phyloP scores from a whole-genome alignment of 1,139 yeast species.

The Spathaspora sp. region DNA sequence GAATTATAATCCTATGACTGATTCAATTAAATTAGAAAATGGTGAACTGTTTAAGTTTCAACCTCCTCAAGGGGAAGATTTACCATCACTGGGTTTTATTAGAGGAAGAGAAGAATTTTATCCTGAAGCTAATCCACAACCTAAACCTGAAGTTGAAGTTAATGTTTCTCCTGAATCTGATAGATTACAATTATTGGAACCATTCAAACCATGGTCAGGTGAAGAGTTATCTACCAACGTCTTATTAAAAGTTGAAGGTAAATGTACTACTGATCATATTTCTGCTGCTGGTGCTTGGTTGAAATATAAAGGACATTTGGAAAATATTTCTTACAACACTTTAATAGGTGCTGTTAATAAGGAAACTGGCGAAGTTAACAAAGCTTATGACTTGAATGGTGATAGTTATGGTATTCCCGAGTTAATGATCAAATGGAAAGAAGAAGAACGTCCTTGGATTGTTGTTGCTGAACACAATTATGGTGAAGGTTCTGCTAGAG shows the following conservation, averaged over 20 bases:
- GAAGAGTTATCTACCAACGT: slow-evolving; percentile 76
- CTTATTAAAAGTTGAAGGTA: slow-evolving; percentile 89
- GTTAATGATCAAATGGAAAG: slow-evolving; percentile 93
- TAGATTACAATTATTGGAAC: slow-evolving; percentile 78
- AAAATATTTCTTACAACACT: slow-evolving; percentile 92
- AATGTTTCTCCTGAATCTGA: slow-evolving; percentile 74
- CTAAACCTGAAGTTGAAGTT: slow-evolving; percentile 67
- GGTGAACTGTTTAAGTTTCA: slow-evolving; percentile 74
- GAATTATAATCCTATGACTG: slow-evolving; percentile 84
- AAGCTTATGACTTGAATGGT: slow-evolving; percentile 86
- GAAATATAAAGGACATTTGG: slow-evolving; percentile 96
- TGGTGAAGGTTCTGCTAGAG: slow-evolving; percentile 99
- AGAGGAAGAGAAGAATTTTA: slow-evolving; percentile 81
- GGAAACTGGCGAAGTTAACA: slow-evolving; percentile 94
- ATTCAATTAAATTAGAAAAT: slow-evolving; percentile 60
- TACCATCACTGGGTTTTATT: slow-evolving; percentile 79
- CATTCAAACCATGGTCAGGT: slow-evolving; percentile 84
- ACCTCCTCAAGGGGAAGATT: slow-evolving; percentile 80
- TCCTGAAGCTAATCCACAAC: slow-evolving; percentile 78
- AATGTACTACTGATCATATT: slow-evolving; percentile 97
- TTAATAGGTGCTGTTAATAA: slow-evolving; percentile 95
- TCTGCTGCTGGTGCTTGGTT: slow-evolving; percentile 99
- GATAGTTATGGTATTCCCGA: slow-evolving; percentile 83
- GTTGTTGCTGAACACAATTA: slow-evolving; percentile 97
- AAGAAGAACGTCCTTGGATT: slow-evolving; percentile 81